phyloP scores from a whole-genome alignment of 306 rosid genomes.

The Cicer chorassanicum region DNA sequence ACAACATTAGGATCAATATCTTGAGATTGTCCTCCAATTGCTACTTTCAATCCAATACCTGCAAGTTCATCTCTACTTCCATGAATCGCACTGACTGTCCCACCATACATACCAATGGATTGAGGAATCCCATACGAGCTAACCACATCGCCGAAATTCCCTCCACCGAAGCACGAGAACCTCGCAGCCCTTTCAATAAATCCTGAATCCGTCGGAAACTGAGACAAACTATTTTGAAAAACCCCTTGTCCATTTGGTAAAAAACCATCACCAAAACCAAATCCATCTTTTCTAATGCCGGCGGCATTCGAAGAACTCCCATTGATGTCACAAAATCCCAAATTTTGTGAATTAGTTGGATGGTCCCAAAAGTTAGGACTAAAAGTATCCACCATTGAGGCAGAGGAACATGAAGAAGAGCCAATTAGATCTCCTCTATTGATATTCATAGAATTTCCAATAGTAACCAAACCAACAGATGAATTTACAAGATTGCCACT shows the following conservation, averaged over 20 bases:
- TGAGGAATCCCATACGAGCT: slow-evolving; percentile 70
- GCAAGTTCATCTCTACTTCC: slow-evolving; percentile 56
- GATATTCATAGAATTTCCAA: slow-evolving; percentile 55
- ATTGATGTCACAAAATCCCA: slow-evolving; percentile 68
- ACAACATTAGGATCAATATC: slow-evolving; percentile 51
- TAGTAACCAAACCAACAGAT: slow-evolving; percentile 60
- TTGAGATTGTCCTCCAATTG: slow-evolving; percentile 55
- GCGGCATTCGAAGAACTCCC: slow-evolving; percentile 51
- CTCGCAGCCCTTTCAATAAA: slow-evolving; percentile 92
- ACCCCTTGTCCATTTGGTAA: slow-evolving; percentile 63
- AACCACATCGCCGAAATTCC: slow-evolving; percentile 61
- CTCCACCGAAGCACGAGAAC: slow-evolving; percentile 79
- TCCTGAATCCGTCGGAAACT: slow-evolving; percentile 85
- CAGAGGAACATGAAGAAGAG: slow-evolving; percentile 70
- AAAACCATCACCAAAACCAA: slow-evolving; percentile 54
- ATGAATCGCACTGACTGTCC: slow-evolving; percentile 41
- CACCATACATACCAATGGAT: slow-evolving; percentile 52
- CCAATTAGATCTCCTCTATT: slow-evolving; percentile 66
- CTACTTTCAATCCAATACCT: slow-evolving; percentile 54
- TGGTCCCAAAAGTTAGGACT: slow-evolving; percentile 73
- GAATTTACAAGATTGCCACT: slow-evolving; percentile 62
- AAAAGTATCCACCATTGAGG: slow-evolving; percentile 72
- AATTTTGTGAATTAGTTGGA: slow-evolving; percentile 56
- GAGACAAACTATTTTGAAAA: slow-evolving; percentile 71
- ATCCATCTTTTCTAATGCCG: slow-evolving; percentile 61